A percentile compares a stretch with the other conserved stretches of the same genome.
Conservation (phyloP, 2,329 filamentous ascomycete species). For the Kalaharituber pfeilii region DNA sequence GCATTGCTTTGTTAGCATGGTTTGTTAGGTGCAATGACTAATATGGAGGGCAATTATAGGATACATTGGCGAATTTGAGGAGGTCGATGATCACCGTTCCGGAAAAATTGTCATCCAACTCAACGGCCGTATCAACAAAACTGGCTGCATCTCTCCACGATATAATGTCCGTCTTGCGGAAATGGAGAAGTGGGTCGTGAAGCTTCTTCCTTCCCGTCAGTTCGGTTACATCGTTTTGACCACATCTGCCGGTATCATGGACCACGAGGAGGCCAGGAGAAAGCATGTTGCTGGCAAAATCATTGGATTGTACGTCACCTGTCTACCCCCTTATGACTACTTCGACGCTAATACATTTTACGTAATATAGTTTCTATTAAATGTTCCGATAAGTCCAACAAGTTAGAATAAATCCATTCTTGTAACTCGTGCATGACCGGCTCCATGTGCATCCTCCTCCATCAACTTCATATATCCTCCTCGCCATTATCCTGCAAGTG, state of each 20-base stretch:
- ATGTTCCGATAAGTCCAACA: conserved; percentile 16
- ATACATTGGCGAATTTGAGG: conserved; percentile 99
- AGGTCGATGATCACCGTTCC: conserved; percentile 97
- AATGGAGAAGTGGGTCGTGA: conserved; percentile 99
- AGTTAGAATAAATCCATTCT: background rate
- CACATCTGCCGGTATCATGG: conserved; percentile 98
- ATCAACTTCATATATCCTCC: no score
- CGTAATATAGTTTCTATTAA: conserved; percentile 99
- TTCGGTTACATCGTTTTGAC: conserved; percentile 99
- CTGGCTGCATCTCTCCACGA: conserved; percentile 91
- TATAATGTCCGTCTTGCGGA: conserved; percentile 98
- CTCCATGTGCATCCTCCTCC: no score
- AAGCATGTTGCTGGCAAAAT: conserved; percentile 99
- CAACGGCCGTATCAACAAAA: conserved; percentile 52
- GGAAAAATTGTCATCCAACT: conserved; percentile 99
- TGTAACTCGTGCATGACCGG: background rate
- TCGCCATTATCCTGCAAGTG: no score
- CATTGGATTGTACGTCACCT: conserved; percentile 63
- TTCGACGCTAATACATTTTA: no score
- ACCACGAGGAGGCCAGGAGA: conserved; percentile 97
- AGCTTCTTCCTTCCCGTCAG: conserved; percentile 97
- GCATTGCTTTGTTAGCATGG: conserved; percentile 7
- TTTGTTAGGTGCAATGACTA: no score
- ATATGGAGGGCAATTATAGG: no score
- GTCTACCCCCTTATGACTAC: no score